Evolutionary conservation across 2,329 filamentous ascomycete genomes (phyloP), one percentile per base, ranked within the genome.

Genomic region (Tympanopsis confertula): DNA sequence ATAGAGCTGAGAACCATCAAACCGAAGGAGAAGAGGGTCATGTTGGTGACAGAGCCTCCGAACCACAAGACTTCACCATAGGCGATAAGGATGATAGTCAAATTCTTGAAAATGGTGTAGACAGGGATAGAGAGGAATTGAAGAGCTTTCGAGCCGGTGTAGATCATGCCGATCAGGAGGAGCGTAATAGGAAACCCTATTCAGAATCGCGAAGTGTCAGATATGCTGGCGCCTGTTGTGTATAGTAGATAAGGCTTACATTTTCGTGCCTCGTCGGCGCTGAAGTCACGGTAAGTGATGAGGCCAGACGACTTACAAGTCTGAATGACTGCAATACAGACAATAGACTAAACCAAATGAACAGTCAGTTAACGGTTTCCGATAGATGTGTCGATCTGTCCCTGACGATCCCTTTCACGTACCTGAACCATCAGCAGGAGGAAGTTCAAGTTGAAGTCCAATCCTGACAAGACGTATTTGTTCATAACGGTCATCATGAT

Each of bases 31-130:
- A 95, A 82, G 20, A 98, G 75, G 2, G 87, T 80, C 60, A 94
- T 78, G 35, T 81, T 75, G 13, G 84, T 88, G 42, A 98, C 89
- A 36, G 79, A 86, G 54, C 89, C 89, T 44, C 91, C 91, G 50
- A 98, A 98, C 88, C 89, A 96, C 38, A 98, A 73, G 20, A 98
- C 89, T 64, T 98, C 91, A 49, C 91, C 91, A 50, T 98, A 98
- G 39, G 91, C 91, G 53, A 96, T 98, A 46, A 96, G 78, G 52
- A 98, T 96, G 59, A 94, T 98, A 43, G 91, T 96, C 68, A 98
- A 63, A 66, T 98, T 98, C 74, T 98, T 98, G 74, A 98, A 98
- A 58, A 98, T 98, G 39, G 91, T 98, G 66, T 98, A 98, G 19
- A 98, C 91, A 18, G 91, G 91, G 39, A 98, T 94, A 20, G 88